Evolutionary conservation across 208 protist species (phyloP).

Genomic region (Trypanosoma avium): DNA sequence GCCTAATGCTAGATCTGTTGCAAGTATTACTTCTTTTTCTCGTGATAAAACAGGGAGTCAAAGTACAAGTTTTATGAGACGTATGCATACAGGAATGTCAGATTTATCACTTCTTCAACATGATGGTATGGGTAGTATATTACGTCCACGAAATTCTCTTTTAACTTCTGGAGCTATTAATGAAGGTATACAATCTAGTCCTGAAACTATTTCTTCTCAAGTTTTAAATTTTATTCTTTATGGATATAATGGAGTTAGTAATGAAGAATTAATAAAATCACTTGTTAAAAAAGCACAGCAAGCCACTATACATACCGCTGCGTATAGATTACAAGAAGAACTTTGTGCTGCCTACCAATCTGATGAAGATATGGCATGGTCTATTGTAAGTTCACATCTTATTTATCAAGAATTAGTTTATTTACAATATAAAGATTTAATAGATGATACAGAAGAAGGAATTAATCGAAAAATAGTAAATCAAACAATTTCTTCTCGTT

Average conservation of each 20-base stretch:
- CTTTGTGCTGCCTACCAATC: slow-evolving; percentile 48
- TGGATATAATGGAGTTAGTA: slow-evolving; percentile 35
- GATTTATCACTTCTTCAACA: slow-evolving; percentile 12
- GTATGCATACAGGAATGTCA: slow-evolving; percentile 5
- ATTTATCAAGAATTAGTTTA: slow-evolving; percentile 25
- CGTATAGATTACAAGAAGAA: slow-evolving; percentile 65
- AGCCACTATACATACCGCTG: slow-evolving; percentile 46
- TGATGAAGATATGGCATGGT: slow-evolving; percentile 42
- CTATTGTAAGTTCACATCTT: slow-evolving; percentile 44
- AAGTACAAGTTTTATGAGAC: slow-evolving; percentile 9
- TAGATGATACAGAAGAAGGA: not conserved
- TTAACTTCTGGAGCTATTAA: slow-evolving; percentile 4
- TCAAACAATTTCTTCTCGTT: not conserved
- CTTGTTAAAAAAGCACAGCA: slow-evolving; percentile 52
- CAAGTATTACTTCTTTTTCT: slow-evolving; percentile 19
- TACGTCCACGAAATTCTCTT: slow-evolving; percentile 16
- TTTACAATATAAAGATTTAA: slow-evolving; percentile 9
- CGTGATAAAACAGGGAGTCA: slow-evolving; percentile 19
- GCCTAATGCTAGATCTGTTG: slow-evolving; percentile 12
- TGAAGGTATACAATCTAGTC: slow-evolving; percentile 7
- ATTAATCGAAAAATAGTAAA: not conserved
- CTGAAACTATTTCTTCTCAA: slow-evolving; percentile 51
- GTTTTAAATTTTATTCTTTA: slow-evolving; percentile 71
- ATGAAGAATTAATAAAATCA: slow-evolving; percentile 33
- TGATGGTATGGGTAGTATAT: slow-evolving; percentile 24